Conservation (phyloP, 371 early-diverging fungal species). For the Phascolomyces articulosus region DNA sequence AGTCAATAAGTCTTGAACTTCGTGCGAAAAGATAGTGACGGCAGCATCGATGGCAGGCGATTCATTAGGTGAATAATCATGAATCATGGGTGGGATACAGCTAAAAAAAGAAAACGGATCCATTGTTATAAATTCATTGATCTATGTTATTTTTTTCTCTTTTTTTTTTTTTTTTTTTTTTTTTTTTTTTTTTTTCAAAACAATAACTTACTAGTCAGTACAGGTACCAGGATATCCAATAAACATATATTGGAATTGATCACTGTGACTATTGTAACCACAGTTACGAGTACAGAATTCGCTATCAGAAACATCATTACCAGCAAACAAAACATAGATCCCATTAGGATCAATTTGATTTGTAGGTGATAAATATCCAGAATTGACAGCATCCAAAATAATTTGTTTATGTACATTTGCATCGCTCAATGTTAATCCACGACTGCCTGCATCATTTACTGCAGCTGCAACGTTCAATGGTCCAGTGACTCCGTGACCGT, state of each 20-base stretch:
- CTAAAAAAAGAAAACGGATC: no score
- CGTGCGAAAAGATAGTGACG: conserved; percentile 57
- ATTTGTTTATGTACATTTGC: conserved; percentile 36
- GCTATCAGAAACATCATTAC: conserved; percentile 39
- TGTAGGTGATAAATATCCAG: conserved; percentile 46
- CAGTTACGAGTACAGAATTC: conserved; percentile 49
- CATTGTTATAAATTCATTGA: no score
- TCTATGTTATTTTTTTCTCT: no score
- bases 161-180: no score
- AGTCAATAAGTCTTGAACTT: conserved; percentile 53
- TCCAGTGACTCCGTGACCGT: conserved; percentile 44
- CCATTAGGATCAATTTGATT: conserved; percentile 48
- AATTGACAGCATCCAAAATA: conserved; percentile 44
- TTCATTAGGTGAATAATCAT: conserved; percentile 42
- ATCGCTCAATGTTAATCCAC: conserved; percentile 40
- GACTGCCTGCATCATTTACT: conserved; percentile 45
- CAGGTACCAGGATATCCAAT: conserved; percentile 52
- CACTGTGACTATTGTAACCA: conserved; percentile 48
- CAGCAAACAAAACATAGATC: conserved; percentile 51
- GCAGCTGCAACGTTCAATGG: conserved; percentile 53
- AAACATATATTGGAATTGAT: conserved; percentile 51
- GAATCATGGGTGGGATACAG: conserved; percentile 39
- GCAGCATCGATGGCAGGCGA: conserved; percentile 52
- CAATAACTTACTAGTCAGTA: conserved; percentile 25
- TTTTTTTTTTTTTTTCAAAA: no score